A percentile compares a stretch with the other conserved stretches of the same genome.
Conservation (phyloP, 1,284 basidiomycete genomes). For the Sanguinoderma infundibulare region DNA sequence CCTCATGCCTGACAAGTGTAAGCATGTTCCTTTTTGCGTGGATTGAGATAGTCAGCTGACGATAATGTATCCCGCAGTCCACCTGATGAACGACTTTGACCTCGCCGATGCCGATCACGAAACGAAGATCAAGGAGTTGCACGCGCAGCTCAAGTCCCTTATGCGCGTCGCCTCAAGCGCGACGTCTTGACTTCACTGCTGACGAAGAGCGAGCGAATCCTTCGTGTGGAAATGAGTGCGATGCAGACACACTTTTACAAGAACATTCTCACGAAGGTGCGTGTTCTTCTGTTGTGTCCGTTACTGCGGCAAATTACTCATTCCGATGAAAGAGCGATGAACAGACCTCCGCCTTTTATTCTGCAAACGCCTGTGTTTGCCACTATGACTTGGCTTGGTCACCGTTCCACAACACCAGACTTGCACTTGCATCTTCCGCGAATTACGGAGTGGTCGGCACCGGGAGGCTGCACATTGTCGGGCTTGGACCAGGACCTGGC, state of each 20-base stretch:
- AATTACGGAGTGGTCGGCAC: constrained; percentile 98
- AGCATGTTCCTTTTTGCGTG: constrained; percentile 34
- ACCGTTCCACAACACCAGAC: constrained; percentile 82
- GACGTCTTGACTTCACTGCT: constrained; percentile 98
- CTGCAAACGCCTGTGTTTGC: constrained; percentile 84
- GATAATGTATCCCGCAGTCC: constrained; percentile 27
- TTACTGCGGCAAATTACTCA: constrained; percentile 10
- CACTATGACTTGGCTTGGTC: constrained; percentile 92
- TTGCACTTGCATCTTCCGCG: constrained; percentile 90
- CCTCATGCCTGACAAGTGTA: constrained; percentile 97
- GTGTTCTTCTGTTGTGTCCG: constrained; percentile 19
- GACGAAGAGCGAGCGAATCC: constrained; percentile 97
- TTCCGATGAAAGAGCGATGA: constrained; percentile 72
- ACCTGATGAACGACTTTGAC: constrained; percentile 92
- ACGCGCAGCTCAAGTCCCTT: constrained; percentile 90
- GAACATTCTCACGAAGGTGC: constrained; percentile 94
- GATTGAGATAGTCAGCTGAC: constrained; percentile 15
- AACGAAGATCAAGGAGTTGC: constrained; percentile 92
- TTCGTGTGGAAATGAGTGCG: constrained; percentile 97
- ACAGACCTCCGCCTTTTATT: constrained; percentile 48
- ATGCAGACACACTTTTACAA: constrained; percentile 99
- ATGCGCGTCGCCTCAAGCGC: constrained; percentile 94
- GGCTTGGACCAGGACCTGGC: constrained; percentile 52
- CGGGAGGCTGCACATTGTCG: constrained; percentile 80
- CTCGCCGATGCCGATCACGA: constrained; percentile 93